A percentile compares a stretch with the other conserved stretches of the same genome.
phyloP scores from a whole-genome alignment of 441 rosid species.

The Croton laevigatus region DNA sequence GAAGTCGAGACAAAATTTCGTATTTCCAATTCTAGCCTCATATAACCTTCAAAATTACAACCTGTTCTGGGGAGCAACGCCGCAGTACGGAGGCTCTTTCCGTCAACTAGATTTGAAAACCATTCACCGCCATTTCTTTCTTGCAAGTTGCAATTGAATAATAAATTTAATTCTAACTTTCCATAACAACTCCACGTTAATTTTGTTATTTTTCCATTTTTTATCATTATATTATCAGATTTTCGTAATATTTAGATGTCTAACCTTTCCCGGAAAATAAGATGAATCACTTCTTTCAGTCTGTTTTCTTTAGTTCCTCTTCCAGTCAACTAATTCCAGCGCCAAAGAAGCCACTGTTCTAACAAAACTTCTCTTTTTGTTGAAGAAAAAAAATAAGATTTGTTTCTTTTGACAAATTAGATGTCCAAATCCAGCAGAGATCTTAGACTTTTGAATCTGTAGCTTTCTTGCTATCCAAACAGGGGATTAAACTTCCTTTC shows the following conservation, averaged over 20 bases:
- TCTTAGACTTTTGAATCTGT: not conserved
- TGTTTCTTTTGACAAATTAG: not conserved
- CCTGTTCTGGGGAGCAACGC: not conserved
- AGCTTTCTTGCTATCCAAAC: not conserved
- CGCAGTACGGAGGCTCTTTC: not conserved
- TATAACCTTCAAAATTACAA: not conserved
- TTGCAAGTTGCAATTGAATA: not conserved
- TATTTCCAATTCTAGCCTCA: not conserved
- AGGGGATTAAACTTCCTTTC: not conserved
- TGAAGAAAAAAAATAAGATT: too few species aligned
- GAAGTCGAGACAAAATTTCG: not conserved
- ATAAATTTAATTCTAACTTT: not conserved
- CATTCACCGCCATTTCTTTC: not conserved
- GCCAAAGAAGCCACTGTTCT: not conserved
- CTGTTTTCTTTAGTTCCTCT: too few species aligned
- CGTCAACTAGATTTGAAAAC: not conserved
- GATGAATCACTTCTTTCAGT: not conserved
- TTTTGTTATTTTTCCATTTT: too few species aligned
- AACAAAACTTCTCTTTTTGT: not conserved
- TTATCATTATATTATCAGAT: not conserved
- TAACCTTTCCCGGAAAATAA: not conserved
- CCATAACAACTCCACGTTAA: too few species aligned
- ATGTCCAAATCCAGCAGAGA: not conserved
- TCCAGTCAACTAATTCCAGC: conserved; percentile 7
- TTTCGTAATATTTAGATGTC: not conserved